Evolutionary conservation across 768 basidiomycete species (phyloP).

Genomic region (Leccinum barrowsii): DNA sequence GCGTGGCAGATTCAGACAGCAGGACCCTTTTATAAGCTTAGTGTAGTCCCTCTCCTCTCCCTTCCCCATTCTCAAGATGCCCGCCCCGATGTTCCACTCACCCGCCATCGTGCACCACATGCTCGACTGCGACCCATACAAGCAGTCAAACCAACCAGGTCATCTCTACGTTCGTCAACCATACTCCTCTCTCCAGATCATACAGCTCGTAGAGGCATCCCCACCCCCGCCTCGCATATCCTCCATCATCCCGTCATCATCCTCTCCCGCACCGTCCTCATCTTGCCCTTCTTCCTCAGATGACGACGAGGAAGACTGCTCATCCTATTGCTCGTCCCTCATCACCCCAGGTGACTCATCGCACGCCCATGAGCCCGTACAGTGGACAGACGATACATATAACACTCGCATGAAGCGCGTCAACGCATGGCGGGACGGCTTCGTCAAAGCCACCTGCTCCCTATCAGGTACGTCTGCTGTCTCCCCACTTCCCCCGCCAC

Average conservation of each 20-base stretch:
- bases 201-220: conserved; percentile 65
- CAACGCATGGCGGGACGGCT: conserved; percentile 65
- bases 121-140: conserved; percentile 32
- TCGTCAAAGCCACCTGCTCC: conserved; percentile 41
- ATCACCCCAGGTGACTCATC: conserved; percentile 38
- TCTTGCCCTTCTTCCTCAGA: conserved; percentile 29
- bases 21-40: conserved; percentile 15
- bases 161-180: conserved; percentile 48
- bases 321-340: conserved; percentile 74
- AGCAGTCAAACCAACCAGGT: conserved; percentile 28
- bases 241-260: conserved; percentile 33
- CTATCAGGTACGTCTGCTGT: conserved; percentile 37
- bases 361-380: conserved; percentile 20
- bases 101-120: conserved; percentile 19
- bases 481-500: not conserved
- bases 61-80: conserved; percentile 13
- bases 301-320: conserved; percentile 41
- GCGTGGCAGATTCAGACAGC: conserved; percentile 23
- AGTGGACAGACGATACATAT: conserved; percentile 48
- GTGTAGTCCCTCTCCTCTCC: conserved; percentile 7
- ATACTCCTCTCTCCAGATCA: conserved; percentile 56
- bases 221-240: conserved; percentile 48
- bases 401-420: conserved; percentile 60
- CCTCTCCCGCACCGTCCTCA: conserved; percentile 34
- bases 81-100: conserved; percentile 25